These are phyloP conservation scores for Aeminium ludgeri DNA, from an alignment of 495 filamentous ascomycete genomes.

Conservation along the genomic window DNA sequence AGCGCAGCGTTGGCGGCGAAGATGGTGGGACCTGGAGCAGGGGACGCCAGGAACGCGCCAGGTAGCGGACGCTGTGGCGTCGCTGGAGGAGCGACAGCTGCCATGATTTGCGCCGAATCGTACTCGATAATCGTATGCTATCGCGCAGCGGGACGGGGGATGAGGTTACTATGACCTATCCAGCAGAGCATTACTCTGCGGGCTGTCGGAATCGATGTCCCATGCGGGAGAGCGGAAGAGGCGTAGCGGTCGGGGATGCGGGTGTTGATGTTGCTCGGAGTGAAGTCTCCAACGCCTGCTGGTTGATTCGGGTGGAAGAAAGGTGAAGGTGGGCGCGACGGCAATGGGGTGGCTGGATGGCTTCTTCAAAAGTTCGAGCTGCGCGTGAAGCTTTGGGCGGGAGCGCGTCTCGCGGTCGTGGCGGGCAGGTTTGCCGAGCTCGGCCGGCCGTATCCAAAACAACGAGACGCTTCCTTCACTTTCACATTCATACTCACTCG, in stretches of 20 bases:
- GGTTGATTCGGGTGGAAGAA: not conserved
- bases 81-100: constrained; percentile 12
- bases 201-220: not conserved
- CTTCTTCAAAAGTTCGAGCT: no score
- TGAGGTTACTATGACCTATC: not conserved
- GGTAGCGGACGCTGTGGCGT: constrained; percentile 21
- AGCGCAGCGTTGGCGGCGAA: constrained; percentile 14
- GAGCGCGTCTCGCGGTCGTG: no score
- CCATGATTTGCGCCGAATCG: constrained; percentile 4
- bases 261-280: no score
- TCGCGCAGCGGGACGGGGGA: not conserved
- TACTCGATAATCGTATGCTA: not conserved
- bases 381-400: no score
- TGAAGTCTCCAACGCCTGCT: no score
- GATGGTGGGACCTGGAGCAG: constrained; percentile 18
- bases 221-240: not conserved
- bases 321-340: not conserved
- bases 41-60: constrained; percentile 24
- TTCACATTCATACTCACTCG: not conserved
- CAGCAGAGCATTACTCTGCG: constrained; percentile 8
- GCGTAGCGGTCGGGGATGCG: not conserved
- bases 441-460: no score
- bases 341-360: not conserved
- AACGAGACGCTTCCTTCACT: not conserved
- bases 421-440: no score